Percentiles rank a stretch among this genome's conserved stretches.
phyloP scores from a whole-genome alignment of 805 yeast genomes.

The Sugiyamaella mastotermitis region DNA sequence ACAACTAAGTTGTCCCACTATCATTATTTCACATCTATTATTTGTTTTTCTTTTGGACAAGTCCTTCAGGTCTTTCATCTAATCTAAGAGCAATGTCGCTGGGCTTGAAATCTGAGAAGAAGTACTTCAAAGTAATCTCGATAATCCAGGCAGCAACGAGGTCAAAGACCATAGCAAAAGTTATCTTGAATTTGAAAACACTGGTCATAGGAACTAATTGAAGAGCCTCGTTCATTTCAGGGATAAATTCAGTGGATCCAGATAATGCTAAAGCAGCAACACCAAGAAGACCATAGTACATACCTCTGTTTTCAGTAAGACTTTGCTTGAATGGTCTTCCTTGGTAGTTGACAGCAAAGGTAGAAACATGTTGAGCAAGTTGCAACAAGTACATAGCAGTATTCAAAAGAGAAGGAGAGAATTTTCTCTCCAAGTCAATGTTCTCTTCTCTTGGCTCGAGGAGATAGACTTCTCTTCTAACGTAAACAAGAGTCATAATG shows the following conservation, averaged over 20 bases:
- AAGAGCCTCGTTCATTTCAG: constrained; percentile 89
- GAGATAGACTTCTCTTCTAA: constrained; percentile 75
- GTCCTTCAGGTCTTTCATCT: constrained; percentile 25
- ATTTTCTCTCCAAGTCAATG: constrained; percentile 82
- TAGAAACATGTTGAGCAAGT: constrained; percentile 93
- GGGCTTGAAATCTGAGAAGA: constrained; percentile 86
- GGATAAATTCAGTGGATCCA: constrained; percentile 91
- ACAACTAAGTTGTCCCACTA: not conserved
- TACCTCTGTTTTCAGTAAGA: constrained; percentile 84
- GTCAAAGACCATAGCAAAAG: constrained; percentile 67
- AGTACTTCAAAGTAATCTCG: constrained; percentile 69
- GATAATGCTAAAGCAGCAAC: constrained; percentile 83
- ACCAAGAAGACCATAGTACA: constrained; percentile 92
- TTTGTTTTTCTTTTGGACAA: constrained; percentile 22
- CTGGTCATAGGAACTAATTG: constrained; percentile 81
- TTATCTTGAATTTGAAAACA: constrained; percentile 70
- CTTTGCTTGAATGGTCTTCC: constrained; percentile 95
- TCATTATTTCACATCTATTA: constrained; percentile 4
- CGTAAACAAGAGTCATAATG: constrained; percentile 71
- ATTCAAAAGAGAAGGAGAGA: constrained; percentile 83
- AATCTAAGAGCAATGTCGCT: constrained; percentile 70
- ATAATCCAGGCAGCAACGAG: constrained; percentile 68
- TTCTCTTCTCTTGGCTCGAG: constrained; percentile 91
- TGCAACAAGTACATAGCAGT: constrained; percentile 94
- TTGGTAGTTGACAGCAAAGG: constrained; percentile 96